Evolutionary conservation across 371 early-diverging fungal species (phyloP).

Genomic region (Zancudomyces culisetae): DNA sequence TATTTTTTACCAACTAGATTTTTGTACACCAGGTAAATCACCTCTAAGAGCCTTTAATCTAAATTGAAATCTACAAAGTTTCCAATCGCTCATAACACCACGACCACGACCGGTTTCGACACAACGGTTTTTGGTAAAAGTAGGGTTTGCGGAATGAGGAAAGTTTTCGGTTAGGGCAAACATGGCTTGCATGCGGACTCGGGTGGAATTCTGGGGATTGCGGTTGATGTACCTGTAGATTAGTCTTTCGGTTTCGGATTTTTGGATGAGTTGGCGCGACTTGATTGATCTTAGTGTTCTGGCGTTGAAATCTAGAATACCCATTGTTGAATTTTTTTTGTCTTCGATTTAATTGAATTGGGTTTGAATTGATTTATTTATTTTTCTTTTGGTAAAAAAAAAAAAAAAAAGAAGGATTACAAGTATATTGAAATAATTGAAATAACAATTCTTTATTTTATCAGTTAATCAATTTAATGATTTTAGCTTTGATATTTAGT

Average conservation of each 20-base stretch:
- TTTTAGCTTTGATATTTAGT: not conserved
- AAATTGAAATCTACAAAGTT: conserved; percentile 62
- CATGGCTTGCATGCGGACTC: conserved; percentile 65
- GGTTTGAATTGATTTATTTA: not conserved
- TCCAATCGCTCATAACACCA: conserved; percentile 62
- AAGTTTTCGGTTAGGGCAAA: conserved; percentile 47
- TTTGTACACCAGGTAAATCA: conserved; percentile 64
- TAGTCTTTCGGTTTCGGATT: conserved; percentile 51
- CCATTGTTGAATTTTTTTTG: not conserved
- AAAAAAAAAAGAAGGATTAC: not conserved
- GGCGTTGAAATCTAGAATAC: conserved; percentile 13
- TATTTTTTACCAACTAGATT: conserved; percentile 51
- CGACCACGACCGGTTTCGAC: conserved; percentile 64
- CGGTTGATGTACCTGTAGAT: conserved; percentile 60
- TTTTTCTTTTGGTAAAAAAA: not conserved
- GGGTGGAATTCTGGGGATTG: conserved; percentile 54
- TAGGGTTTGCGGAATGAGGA: conserved; percentile 44
- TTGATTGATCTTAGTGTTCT: conserved; percentile 56
- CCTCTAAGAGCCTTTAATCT: conserved; percentile 63
- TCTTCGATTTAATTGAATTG: not conserved
- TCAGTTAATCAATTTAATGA: not conserved
- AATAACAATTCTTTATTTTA: not conserved
- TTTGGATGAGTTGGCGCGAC: conserved; percentile 45
- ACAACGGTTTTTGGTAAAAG: conserved; percentile 56
- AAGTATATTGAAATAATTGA: not conserved